Evolutionary conservation across 1,284 basidiomycete species (phyloP).

Genomic region (Ganoderma sinense): DNA sequence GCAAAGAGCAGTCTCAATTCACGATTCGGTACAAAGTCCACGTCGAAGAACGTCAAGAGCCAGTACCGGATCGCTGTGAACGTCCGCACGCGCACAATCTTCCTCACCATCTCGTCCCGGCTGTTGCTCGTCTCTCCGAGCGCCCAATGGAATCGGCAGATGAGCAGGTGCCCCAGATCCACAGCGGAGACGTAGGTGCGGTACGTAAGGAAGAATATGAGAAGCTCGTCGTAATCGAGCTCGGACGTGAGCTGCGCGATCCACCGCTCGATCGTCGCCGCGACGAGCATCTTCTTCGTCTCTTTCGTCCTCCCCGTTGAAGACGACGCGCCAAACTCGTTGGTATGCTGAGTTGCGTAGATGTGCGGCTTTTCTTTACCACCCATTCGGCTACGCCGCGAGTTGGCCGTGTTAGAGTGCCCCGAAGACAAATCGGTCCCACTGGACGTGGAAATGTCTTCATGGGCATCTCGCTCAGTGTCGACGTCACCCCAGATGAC

Average conservation of each 20-base stretch:
- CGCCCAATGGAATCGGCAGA: conserved; percentile 89
- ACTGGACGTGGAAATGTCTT: conserved; percentile 53
- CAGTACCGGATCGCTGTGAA: conserved; percentile 89
- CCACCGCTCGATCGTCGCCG: conserved; percentile 90
- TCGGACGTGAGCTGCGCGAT: conserved; percentile 88
- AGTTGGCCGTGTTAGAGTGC: conserved; percentile 40
- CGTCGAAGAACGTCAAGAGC: conserved; percentile 86
- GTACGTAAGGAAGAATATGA: conserved; percentile 90
- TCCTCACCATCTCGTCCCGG: conserved; percentile 70
- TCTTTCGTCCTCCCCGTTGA: conserved; percentile 32
- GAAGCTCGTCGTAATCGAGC: conserved; percentile 82
- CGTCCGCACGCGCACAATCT: conserved; percentile 84
- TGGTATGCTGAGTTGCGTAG: conserved; percentile 41
- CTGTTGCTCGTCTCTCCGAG: conserved; percentile 59
- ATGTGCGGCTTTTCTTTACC: conserved; percentile 10
- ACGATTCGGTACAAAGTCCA: conserved; percentile 85
- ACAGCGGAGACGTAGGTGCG: conserved; percentile 80
- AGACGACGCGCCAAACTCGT: conserved; percentile 36
- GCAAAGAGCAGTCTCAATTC: conserved; percentile 76
- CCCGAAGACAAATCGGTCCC: conserved; percentile 53
- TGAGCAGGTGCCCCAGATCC: conserved; percentile 81
- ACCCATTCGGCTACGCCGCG: conserved; percentile 25
- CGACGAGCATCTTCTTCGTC: conserved; percentile 67
- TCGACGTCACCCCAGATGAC: conserved; percentile 84
- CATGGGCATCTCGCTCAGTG: conserved; percentile 48